phyloP scores from a whole-genome alignment of 768 basidiomycete genomes.

The Leccinellum luteum region DNA sequence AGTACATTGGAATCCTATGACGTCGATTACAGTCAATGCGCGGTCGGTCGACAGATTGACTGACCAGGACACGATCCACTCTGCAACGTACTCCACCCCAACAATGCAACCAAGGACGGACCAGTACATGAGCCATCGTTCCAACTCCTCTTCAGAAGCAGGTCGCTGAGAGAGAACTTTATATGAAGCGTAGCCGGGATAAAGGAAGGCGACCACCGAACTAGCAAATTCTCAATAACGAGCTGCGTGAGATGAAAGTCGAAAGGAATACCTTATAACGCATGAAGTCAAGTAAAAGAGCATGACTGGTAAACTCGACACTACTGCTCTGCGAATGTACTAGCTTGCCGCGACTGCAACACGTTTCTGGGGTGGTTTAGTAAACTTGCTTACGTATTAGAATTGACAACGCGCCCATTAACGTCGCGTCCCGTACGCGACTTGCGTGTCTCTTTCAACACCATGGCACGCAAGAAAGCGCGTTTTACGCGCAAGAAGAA shows the following conservation, averaged over 20 bases:
- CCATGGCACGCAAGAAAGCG: slow-evolving; percentile 27
- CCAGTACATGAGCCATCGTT: slow-evolving; percentile 98
- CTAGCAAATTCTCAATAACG: slow-evolving; percentile 33
- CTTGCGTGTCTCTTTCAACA: background rate
- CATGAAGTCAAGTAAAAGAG: slow-evolving; percentile 42
- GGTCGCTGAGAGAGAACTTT: slow-evolving; percentile 89
- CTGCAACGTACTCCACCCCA: slow-evolving; percentile 77
- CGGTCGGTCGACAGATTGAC: slow-evolving; percentile 25
- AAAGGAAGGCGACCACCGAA: slow-evolving; percentile 77
- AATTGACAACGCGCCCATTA: slow-evolving; percentile 25
- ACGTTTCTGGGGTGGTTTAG: slow-evolving; percentile 8
- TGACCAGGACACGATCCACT: slow-evolving; percentile 87
- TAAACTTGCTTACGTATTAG: slow-evolving; percentile 24
- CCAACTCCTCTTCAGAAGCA: slow-evolving; percentile 78
- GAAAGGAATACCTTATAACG: slow-evolving; percentile 36
- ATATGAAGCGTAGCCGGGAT: slow-evolving; percentile 96
- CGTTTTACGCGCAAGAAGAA: slow-evolving; percentile 21
- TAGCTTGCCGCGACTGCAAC: slow-evolving; percentile 5
- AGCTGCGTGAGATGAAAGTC: slow-evolving; percentile 26
- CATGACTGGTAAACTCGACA: slow-evolving; percentile 28
- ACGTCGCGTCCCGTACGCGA: slow-evolving; percentile 27
- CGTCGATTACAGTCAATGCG: slow-evolving; percentile 5
- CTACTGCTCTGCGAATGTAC: background rate
- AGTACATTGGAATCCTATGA: slow-evolving; percentile 86
- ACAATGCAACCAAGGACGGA: slow-evolving; percentile 82